Conservation (phyloP, 495 filamentous ascomycete genomes). For the Amniculicola lignicola region DNA sequence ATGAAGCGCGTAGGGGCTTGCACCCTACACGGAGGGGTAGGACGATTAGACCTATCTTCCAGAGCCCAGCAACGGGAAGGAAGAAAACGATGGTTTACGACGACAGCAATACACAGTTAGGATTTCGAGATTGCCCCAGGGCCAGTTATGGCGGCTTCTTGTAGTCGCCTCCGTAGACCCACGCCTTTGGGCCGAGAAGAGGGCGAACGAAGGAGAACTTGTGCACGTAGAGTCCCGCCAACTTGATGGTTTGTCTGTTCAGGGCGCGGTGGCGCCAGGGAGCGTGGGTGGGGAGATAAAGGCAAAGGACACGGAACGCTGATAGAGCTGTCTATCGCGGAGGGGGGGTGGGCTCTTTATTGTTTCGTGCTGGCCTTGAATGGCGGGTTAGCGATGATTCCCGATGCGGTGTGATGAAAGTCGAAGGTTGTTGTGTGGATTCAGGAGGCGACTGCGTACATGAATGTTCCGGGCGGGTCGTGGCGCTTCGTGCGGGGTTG, state of each 20-base stretch:
- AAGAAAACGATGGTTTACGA: not conserved
- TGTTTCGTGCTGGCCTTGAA: not conserved
- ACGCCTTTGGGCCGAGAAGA: slow-evolving; percentile 84
- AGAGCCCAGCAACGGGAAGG: not conserved
- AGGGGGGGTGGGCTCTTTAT: not conserved
- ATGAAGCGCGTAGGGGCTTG: slow-evolving; percentile 44
- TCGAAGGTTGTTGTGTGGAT: not conserved
- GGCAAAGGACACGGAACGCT: slow-evolving; percentile 4
- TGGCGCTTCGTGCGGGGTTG: no score
- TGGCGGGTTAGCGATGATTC: slow-evolving; percentile 11
- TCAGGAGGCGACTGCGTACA: slow-evolving; percentile 3
- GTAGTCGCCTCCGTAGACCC: slow-evolving; percentile 93
- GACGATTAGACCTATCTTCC: not conserved
- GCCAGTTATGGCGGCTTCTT: slow-evolving; percentile 96
- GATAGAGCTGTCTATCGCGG: slow-evolving; percentile 17
- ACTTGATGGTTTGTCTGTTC: slow-evolving; percentile 68
- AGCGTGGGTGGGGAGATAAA: not conserved
- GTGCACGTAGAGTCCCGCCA: slow-evolving; percentile 82
- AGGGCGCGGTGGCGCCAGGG: slow-evolving; percentile 32
- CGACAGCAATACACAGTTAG: slow-evolving; percentile 1
- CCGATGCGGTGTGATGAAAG: not conserved
- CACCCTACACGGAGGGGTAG: slow-evolving; percentile 46
- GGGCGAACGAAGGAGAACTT: slow-evolving; percentile 83
- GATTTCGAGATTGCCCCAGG: slow-evolving; percentile 34
- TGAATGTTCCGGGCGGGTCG: not conserved